Base-by-base conservation (phyloP, 208 protist genomes). In the Leishmania arabica region DNA sequence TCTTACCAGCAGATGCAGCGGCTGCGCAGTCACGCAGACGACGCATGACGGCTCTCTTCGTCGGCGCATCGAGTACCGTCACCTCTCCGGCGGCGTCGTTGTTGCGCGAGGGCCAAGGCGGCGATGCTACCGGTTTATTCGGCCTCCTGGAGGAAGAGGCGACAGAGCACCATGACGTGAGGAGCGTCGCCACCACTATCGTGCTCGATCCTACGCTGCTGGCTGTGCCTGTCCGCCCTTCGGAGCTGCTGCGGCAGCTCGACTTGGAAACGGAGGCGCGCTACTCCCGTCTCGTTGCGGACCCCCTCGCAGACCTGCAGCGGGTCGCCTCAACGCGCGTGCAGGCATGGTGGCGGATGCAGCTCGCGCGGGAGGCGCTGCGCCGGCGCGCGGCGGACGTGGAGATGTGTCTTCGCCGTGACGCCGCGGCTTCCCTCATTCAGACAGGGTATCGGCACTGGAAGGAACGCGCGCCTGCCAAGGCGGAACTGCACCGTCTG, bases 361-460 rank as follows among this genome's bases (percentile, higher is more conserved):
- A 78, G 15, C 5, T 53, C 9, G 84, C 79, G 1, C 56, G 17
- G 21, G 13, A 58, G 3, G 78, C 73, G 69, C 79, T 64, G 21
- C n/a, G 7, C 40, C 45, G 40, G 68, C 80, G 79, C n/a, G 64
- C 68, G 51, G 75, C 64, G 17, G 73, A 58, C 3, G 81, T 88
- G 24, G n/a, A 37, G 37, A 70, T 56, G 65, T 54, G 73, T 8
- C 84, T 83, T n/a, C 6, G 27, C 24, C 65, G 76, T 11, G 80
- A 82, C 8, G 80, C 85, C 24, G 86, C 86, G 7, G 92, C 86
- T 0, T 68, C 75, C 58, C 72, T 75, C 31, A 85, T 95, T 64
- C 85, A 87, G 80, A 51, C 64, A 49, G 80, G 68, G 15, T 90
- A 88, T 69, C 86, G 79, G 34, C 77, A 71, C 64, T 91, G 86